Evolutionary conservation across 345 rosid genomes (phyloP).

Genomic region (Dipteronia dyeriana): DNA sequence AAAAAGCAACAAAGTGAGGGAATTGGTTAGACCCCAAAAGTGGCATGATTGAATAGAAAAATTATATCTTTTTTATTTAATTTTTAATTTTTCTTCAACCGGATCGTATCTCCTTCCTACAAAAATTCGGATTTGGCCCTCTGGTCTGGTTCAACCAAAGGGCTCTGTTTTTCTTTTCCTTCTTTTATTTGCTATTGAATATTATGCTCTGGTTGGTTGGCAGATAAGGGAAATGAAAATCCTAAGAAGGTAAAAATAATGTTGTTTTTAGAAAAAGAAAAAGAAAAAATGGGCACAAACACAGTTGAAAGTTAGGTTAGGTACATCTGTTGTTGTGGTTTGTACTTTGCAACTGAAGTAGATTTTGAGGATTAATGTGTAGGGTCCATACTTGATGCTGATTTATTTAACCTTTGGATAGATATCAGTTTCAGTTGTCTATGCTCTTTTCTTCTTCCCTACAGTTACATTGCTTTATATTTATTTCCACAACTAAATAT

Average conservation of each 20-base stretch:
- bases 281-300: not conserved
- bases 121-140: conserved; percentile 20
- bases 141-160: conserved; percentile 29
- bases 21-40: conserved; percentile 43
- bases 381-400: not conserved
- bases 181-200: not conserved
- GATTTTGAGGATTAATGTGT: not conserved
- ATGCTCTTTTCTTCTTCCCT: not conserved
- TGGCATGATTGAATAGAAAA: conserved; percentile 38
- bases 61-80: not conserved
- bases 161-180: conserved; percentile 8
- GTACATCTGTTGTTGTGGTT: not conserved
- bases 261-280: not conserved
- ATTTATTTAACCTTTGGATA: not conserved
- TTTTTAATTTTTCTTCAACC: not conserved
- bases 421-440: not conserved
- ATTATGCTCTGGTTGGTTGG: not conserved
- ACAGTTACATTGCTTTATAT: not conserved
- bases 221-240: not conserved
- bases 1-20: not conserved
- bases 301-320: not conserved
- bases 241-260: too few relatives aligned
- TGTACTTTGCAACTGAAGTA: not conserved
- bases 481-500: too few relatives aligned
- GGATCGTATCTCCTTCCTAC: conserved; percentile 22